Evolutionary conservation across 768 basidiomycete species (phyloP), one percentile per base, ranked within the genome.

Genomic region (Hericium coralloides): DNA sequence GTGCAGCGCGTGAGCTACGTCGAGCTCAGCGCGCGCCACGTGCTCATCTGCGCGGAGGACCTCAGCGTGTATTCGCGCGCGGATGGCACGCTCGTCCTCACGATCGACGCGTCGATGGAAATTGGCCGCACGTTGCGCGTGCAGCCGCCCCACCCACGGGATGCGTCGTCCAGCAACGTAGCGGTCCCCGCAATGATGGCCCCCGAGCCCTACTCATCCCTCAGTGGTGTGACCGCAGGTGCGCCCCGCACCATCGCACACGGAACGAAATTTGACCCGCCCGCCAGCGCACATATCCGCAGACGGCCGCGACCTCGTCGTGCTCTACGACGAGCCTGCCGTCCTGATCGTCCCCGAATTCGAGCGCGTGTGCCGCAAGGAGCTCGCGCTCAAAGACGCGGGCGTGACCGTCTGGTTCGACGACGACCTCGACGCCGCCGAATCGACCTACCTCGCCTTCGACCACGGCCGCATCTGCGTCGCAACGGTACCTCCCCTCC

Each of bases 11-110:
- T 87, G 55, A 73, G 73, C 53, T 89, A 89, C 59, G 85, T 89
- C 37, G 89, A 91, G 61, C 68, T 90, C 55, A 78, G 76, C 55
- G 70, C 74, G 47, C 68, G 70, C 8, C 79, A 85, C 64, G 78
- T 81, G 0, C 82, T 90, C 61, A 67, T 91, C 25, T 86, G 83
- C 50, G 79, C 80, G 5, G 60, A 63, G 18, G 67, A 72, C 9
- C 63, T 90, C 38, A 75, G 82, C 9, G 72, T 85, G 9, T 88
- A 82, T 59, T 75, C 76, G 25, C 75, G 84, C 23, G 65, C 67
- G 18, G 73, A 72, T 0, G 80, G 79, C 17, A 65, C 66, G 3
- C 64, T 74, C 49, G 72, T 81, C 6, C 64, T 83, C 49, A 72
- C 77, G 36, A 62, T 70, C 5, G 20, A 55, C 26, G 18, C 31